Base-by-base conservation (phyloP, 345 rosid species). In the Abelmoschus esculentus region DNA sequence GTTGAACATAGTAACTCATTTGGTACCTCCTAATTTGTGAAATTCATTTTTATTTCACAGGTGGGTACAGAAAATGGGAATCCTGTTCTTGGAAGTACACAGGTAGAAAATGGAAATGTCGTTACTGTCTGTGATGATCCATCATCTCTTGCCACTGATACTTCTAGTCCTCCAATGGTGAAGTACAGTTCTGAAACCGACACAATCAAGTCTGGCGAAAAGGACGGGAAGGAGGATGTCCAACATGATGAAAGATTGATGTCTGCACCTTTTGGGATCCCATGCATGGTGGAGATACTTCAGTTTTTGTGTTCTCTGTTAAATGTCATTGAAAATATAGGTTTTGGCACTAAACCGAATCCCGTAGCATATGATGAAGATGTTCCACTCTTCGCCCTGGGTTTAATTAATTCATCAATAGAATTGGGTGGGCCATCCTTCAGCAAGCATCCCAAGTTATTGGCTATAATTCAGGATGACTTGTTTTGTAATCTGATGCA, bases 351-450 rank as follows among this genome's bases (percentile, higher is more conserved):
- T 56, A 83, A 80, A 79, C 80, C 85, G 44, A 87, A 86, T 80
- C 81, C 92, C 11, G 80, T 89, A 53, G 86, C 92, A 34, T 82
- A 80, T 80, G 96, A 89, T 71, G 96, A 89, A 79, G 96, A 89
- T 66, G 89, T 89, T 71, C 96, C 92, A 17, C 84, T 89, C 19
- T 89, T 89, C 34, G 85, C 96, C 10, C 72, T 89, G 83, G 85
- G 96, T 72, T 84, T 89, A 74, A 89, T 89, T 67, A 87, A 87
- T 74, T 84, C 89, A 18, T 86, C 83, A 12, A 79, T 89, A 61
- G 96, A 89, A 75, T 80, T 86, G 75, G 90, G 85, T 70, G 88
- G 88, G 13, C 19, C 86, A 19, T 79, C 85, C 44, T 81, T 83
- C 80, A 63, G 77, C 61, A 80, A 81, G 69, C 83, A 87, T 70